Evolutionary conservation across 2,329 filamentous ascomycete species (phyloP).

Genomic region (Ustulina deusta): DNA sequence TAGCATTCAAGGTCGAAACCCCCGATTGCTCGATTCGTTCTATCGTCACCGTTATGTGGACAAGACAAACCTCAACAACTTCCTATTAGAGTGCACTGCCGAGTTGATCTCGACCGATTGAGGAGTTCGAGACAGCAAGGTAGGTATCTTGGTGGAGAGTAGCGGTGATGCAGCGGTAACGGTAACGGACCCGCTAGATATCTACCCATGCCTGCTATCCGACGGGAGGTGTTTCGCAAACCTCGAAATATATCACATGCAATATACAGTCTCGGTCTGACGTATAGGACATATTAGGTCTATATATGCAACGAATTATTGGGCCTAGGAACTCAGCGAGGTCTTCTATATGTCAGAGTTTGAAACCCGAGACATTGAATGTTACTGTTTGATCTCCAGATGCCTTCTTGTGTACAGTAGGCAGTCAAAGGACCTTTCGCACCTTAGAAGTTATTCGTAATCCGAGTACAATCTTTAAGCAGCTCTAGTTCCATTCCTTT

Average conservation of each 20-base stretch:
- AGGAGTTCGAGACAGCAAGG: conserved; percentile 7
- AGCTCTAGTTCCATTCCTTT: too few relatives aligned
- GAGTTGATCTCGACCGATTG: conserved; percentile 10
- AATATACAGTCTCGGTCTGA: too few relatives aligned
- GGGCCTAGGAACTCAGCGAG: too few relatives aligned
- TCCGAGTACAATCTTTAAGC: too few relatives aligned
- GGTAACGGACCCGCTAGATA: conserved; percentile 13
- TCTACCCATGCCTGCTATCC: conserved; percentile 5
- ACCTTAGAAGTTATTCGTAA: too few relatives aligned
- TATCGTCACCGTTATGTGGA: neutral
- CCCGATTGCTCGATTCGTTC: neutral
- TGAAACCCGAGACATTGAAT: too few relatives aligned
- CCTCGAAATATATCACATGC: conserved; percentile 17
- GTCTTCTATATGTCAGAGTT: too few relatives aligned
- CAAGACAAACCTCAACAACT: conserved; percentile 18
- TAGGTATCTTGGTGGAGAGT: conserved; percentile 3
- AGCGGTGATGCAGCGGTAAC: conserved; percentile 4
- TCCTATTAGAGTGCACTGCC: conserved; percentile 35
- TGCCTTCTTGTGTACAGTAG: too few relatives aligned
- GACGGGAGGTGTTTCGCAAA: neutral
- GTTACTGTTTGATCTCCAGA: too few relatives aligned
- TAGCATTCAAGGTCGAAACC: conserved; percentile 9
- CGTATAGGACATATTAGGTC: too few relatives aligned
- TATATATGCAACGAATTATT: too few relatives aligned
- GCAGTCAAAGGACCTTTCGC: too few relatives aligned